These are phyloP conservation scores for Sphaerulina musiva DNA, from an alignment of 2,329 filamentous ascomycete species.

Conservation along the genomic window DNA sequence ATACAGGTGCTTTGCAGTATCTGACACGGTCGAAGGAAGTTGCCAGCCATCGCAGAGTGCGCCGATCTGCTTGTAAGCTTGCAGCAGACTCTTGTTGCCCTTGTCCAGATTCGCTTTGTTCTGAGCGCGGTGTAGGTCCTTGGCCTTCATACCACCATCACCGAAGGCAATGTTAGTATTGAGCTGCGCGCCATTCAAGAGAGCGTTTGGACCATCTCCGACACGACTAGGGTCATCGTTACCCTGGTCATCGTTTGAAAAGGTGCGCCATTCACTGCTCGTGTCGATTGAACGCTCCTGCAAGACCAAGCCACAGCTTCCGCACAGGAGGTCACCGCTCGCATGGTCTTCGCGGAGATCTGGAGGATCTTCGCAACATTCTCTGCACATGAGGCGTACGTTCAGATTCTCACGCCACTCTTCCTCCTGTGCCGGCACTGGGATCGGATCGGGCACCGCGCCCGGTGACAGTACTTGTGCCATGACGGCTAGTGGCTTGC, in stretches of 20 bases:
- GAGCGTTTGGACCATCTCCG: slow-evolving; percentile 82
- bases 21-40: slow-evolving; percentile 72
- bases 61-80: slow-evolving; percentile 82
- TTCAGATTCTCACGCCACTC: slow-evolving; percentile 79
- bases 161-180: slow-evolving; percentile 82
- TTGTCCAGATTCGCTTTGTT: slow-evolving; percentile 78
- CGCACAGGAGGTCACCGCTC: slow-evolving; percentile 86
- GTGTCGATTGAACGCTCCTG: slow-evolving; percentile 89
- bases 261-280: slow-evolving; percentile 96
- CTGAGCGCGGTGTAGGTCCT: slow-evolving; percentile 75
- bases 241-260: slow-evolving; percentile 95
- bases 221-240: slow-evolving; percentile 97
- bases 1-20: slow-evolving; percentile 90
- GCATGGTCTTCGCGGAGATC: slow-evolving; percentile 91
- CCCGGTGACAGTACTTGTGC: slow-evolving; percentile 40
- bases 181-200: slow-evolving; percentile 84
- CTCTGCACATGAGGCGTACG: slow-evolving; percentile 75
- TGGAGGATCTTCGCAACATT: slow-evolving; percentile 88
- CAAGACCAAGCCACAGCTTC: slow-evolving; percentile 82
- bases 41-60: slow-evolving; percentile 78
- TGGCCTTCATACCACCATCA: slow-evolving; percentile 62
- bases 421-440: slow-evolving; percentile 34
- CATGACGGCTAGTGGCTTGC: slow-evolving; percentile 29
- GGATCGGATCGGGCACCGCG: slow-evolving; percentile 38
- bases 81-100: slow-evolving; percentile 69